phyloP scores from a whole-genome alignment of 257 asterid genomes.

The Penstemon barbatus region DNA sequence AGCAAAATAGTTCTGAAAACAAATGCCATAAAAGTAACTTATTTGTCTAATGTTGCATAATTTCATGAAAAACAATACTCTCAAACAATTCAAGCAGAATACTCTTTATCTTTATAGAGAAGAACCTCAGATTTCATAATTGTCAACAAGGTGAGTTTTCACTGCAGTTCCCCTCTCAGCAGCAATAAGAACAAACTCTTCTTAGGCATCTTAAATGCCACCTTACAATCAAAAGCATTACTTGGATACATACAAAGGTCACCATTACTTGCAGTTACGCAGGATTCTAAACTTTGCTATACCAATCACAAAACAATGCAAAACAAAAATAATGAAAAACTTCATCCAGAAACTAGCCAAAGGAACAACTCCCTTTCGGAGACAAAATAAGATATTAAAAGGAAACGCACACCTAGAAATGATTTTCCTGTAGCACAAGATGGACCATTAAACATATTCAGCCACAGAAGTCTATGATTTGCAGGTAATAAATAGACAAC shows the following conservation, averaged over 20 bases:
- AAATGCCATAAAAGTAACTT: neutral
- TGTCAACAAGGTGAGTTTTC: neutral
- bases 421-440: conserved; percentile 7
- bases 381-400: neutral
- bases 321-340: conserved; percentile 8
- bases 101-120: neutral
- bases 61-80: conserved; percentile 2
- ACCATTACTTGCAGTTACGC: conserved; percentile 12
- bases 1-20: conserved; percentile 1
- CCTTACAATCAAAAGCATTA: neutral
- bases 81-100: conserved; percentile 11
- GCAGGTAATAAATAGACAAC: conserved; percentile 14
- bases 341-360: conserved; percentile 9
- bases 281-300: neutral
- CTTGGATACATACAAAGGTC: neutral
- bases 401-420: neutral
- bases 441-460: conserved; percentile 6
- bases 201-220: conserved; percentile 6
- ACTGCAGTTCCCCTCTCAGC: conserved; percentile 12
- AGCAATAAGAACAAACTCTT: neutral
- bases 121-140: conserved; percentile 3
- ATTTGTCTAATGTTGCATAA: conserved; percentile 2
- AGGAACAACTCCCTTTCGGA: neutral
- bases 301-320: neutral
- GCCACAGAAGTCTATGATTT: neutral